Evolutionary conservation across 352 stramenopile genomes (phyloP), one percentile per base, ranked within the genome.

Genomic region (Phytophthora uliginosa): DNA sequence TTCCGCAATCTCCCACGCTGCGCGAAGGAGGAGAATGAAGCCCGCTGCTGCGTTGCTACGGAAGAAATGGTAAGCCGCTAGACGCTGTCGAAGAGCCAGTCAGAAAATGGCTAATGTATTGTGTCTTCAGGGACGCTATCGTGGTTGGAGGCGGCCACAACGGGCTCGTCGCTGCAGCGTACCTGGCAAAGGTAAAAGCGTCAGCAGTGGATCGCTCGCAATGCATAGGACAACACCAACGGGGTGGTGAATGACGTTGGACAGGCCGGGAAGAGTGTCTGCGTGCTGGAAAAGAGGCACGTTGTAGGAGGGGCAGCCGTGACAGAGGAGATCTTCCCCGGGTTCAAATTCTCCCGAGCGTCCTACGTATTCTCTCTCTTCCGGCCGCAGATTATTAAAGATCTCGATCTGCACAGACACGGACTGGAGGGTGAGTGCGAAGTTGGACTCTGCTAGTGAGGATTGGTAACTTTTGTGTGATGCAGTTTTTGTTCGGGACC

Each of bases 291-390:
- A 77, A 92, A 94, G 67, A 78, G 93, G 2, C 84, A 96, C 59
- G 22, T 98, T n/a, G 81, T 98, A 3, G 93, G 93, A 2, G 93
- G 93, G 4, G 93, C 93, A 8, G 93, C 93, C 0, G 92, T 98
- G 51, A 98, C 93, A 6, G 93, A 98, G 68, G 93, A 98, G 63
- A 93, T 98, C 66, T 86, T 98, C 50, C 89, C 91, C 0, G 90
- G 92, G 18, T 98, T 97, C 78, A 92, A 94, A 40, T 98, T 98
- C 73, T 98, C 90, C 40, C 85, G 93, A 38, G 93, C 89, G 10
- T 98, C 93, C 36, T 98, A 98, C 72, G 86, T 98, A 9, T 94
- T 95, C 60, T 95, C 91, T 48, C 82, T 98, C 18, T 95, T 98
- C 53, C 85, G 93, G 1, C 93, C 93, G 51, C 84, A 94, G 66